These are phyloP conservation scores for Globisporangium nunn DNA, from an alignment of 352 stramenopile species.

Conservation along the genomic window DNA sequence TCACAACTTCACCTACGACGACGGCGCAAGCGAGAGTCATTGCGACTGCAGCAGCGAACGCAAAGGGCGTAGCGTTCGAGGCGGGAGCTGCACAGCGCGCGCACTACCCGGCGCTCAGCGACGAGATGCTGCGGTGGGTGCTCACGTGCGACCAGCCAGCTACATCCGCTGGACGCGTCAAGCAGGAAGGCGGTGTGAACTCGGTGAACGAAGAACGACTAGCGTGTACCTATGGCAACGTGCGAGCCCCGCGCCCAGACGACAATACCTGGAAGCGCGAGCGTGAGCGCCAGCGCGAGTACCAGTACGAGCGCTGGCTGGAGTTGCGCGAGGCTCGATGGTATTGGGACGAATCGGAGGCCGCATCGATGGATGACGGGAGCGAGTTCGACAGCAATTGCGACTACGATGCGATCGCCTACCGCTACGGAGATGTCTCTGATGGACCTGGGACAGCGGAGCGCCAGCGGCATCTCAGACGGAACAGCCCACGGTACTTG, in stretches of 20 bases:
- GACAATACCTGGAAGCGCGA: neutral
- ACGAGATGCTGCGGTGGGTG: neutral
- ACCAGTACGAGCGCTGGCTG: neutral
- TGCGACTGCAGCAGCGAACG: neutral
- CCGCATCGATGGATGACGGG: neutral
- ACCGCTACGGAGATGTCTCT: neutral
- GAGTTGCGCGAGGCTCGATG: neutral
- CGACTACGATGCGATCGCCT: neutral
- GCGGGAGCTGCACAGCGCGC: neutral
- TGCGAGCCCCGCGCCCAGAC: neutral
- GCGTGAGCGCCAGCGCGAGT: neutral
- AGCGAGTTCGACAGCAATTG: conserved; percentile 1
- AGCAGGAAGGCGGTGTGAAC: too few species aligned
- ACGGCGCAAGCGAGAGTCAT: neutral
- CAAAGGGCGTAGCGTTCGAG: neutral
- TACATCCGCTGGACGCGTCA: neutral
- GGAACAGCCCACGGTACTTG: too few species aligned
- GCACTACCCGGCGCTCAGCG: neutral
- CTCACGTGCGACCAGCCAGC: conserved; percentile 1
- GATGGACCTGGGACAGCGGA: too few species aligned
- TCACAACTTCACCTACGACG: too few species aligned
- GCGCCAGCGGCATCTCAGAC: too few species aligned
- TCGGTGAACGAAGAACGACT: too few species aligned
- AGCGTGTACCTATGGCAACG: too few species aligned
- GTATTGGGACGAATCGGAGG: neutral